Evolutionary conservation across 306 rosid genomes (phyloP).

Genomic region (Oxytropis ochrocephala): DNA sequence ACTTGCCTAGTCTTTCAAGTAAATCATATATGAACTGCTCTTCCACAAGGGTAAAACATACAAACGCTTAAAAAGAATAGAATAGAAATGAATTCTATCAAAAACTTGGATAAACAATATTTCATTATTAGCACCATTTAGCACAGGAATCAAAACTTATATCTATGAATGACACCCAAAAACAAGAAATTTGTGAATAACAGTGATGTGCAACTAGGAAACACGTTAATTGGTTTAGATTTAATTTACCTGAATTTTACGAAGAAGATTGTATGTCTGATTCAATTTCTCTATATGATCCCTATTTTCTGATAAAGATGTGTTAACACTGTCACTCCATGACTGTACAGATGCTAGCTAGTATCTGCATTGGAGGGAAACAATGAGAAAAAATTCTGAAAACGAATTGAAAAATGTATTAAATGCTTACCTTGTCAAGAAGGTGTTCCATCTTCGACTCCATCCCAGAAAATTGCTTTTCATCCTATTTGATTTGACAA

Average conservation of each 20-base stretch:
- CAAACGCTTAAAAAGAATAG: background rate
- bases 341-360: constrained; percentile 92
- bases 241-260: constrained; percentile 82
- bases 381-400: background rate
- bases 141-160: background rate
- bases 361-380: constrained; percentile 46
- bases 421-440: constrained; percentile 56
- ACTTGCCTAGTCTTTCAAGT: constrained; percentile 79
- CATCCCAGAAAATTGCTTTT: constrained; percentile 87
- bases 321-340: constrained; percentile 77
- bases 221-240: background rate
- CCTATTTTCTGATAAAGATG: constrained; percentile 70
- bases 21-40: constrained; percentile 89
- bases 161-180: background rate
- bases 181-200: background rate
- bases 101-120: background rate
- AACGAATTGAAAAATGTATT: background rate
- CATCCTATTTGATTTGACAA: constrained; percentile 60
- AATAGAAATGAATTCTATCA: background rate
- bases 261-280: constrained; percentile 72
- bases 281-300: constrained; percentile 84
- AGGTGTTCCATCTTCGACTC: constrained; percentile 83
- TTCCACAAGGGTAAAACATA: constrained; percentile 26
- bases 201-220: background rate
- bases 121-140: background rate